Percentiles rank a stretch among this genome's conserved stretches.
Evolutionary conservation across 805 yeast species (phyloP).

Genomic region (Metschnikowia cerradonensis): DNA sequence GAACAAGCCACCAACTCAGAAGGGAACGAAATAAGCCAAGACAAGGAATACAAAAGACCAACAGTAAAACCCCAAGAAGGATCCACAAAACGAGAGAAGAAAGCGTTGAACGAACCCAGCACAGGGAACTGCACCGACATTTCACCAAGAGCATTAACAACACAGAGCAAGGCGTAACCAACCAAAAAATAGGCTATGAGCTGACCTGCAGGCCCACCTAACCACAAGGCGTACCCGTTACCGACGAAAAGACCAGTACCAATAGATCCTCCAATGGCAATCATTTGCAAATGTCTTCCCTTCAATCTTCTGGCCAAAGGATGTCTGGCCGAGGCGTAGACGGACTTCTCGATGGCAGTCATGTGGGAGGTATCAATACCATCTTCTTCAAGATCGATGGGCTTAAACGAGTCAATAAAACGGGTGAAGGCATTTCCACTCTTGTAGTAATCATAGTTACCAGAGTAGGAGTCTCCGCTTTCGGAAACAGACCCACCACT

Average conservation of each 20-base stretch:
- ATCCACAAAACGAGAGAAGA: constrained; percentile 20
- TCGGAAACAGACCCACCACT: background rate
- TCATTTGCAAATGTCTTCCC: constrained; percentile 62
- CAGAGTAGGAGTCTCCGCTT: background rate
- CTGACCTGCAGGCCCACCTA: constrained; percentile 21
- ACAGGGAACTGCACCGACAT: constrained; percentile 22
- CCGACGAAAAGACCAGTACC: constrained; percentile 60
- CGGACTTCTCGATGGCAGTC: constrained; percentile 37
- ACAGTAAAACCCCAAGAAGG: constrained; percentile 23
- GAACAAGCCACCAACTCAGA: constrained; percentile 33
- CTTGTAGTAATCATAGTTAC: constrained; percentile 1
- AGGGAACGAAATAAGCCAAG: constrained; percentile 33
- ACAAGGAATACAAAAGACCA: constrained; percentile 23
- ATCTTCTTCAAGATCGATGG: constrained; percentile 33
- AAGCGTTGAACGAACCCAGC: constrained; percentile 20
- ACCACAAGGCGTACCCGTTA: constrained; percentile 18
- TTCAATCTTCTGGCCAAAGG: constrained; percentile 43
- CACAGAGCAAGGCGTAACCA: constrained; percentile 19
- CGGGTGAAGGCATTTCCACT: constrained; percentile 18
- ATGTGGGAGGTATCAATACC: constrained; percentile 38
- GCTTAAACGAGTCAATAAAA: constrained; percentile 36
- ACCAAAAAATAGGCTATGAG: constrained; percentile 19
- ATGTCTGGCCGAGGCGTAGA: constrained; percentile 40
- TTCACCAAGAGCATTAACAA: constrained; percentile 21
- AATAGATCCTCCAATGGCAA: constrained; percentile 80